Evolutionary conservation across 2,329 filamentous ascomycete genomes (phyloP).

Genomic region (Nothopassalora personata): DNA sequence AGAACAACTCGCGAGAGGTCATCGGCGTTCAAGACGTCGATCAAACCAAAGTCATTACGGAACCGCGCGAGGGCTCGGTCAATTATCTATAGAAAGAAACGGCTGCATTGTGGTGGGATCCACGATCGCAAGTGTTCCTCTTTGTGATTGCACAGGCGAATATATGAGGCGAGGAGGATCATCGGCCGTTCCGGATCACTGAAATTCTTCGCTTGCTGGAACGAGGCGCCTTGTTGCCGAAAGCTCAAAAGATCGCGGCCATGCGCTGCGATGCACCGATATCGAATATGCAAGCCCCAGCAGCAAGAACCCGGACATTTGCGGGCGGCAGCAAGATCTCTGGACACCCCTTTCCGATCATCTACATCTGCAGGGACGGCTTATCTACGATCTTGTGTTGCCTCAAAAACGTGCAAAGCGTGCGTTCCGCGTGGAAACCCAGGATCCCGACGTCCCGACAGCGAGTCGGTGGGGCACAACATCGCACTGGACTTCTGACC

Average conservation of each 20-base stretch:
- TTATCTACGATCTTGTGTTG: neutral
- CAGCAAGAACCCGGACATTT: conserved; percentile 1
- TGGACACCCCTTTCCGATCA: neutral
- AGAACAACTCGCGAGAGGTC: neutral
- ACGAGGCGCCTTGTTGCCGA: conserved; percentile 10
- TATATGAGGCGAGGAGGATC: conserved; percentile 8
- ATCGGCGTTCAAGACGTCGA: neutral
- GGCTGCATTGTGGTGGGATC: neutral
- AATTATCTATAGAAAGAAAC: neutral
- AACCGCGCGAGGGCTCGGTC: neutral
- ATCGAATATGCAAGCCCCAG: conserved; percentile 2
- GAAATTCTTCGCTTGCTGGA: conserved; percentile 15
- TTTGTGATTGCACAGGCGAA: conserved; percentile 4
- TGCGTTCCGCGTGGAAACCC: neutral
- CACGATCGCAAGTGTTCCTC: neutral
- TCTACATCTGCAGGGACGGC: neutral
- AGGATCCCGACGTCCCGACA: neutral
- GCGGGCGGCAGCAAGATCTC: neutral
- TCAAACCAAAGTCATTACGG: neutral
- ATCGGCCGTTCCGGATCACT: conserved; percentile 4
- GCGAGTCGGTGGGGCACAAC: neutral
- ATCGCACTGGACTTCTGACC: neutral
- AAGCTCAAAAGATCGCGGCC: conserved; percentile 1
- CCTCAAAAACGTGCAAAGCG: neutral
- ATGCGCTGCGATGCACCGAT: conserved; percentile 13